Conservation (phyloP, 2,329 filamentous ascomycete species). For the Talaromyces sp. region DNA sequence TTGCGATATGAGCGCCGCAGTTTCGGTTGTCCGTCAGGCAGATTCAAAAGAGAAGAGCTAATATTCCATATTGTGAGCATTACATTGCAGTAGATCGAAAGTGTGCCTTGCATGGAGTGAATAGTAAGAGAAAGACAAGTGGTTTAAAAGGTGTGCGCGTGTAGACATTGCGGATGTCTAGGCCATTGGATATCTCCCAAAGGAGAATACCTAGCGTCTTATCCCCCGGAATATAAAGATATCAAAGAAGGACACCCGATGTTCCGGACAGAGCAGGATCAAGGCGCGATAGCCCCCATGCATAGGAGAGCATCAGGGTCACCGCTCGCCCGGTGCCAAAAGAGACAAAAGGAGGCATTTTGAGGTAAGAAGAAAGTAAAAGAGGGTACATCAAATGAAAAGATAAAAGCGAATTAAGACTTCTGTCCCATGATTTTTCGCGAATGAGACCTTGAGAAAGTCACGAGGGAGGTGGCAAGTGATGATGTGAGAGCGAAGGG, state of each 20-base stretch:
- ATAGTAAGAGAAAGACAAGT: background rate
- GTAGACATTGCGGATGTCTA: background rate
- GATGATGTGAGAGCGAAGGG: conserved; percentile 4
- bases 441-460: background rate
- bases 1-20: background rate
- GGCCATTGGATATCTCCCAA: background rate
- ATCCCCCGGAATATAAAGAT: background rate
- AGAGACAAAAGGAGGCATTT: background rate
- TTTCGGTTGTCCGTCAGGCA: conserved; percentile 2
- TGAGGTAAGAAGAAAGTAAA: conserved; percentile 2
- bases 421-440: background rate
- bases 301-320: background rate
- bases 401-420: background rate
- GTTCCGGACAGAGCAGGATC: background rate
- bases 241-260: background rate
- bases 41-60: conserved; percentile 24
- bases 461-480: conserved; percentile 5
- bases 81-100: conserved; percentile 18
- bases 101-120: background rate
- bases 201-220: background rate
- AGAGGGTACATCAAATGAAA: background rate
- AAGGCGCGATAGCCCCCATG: background rate
- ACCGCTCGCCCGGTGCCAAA: background rate
- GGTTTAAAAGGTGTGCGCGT: conserved; percentile 11
- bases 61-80: conserved; percentile 31